A percentile compares a stretch with the other conserved stretches of the same genome.
Conservation (phyloP, 1,284 basidiomycete genomes). For the Moesziomyces sp. region DNA sequence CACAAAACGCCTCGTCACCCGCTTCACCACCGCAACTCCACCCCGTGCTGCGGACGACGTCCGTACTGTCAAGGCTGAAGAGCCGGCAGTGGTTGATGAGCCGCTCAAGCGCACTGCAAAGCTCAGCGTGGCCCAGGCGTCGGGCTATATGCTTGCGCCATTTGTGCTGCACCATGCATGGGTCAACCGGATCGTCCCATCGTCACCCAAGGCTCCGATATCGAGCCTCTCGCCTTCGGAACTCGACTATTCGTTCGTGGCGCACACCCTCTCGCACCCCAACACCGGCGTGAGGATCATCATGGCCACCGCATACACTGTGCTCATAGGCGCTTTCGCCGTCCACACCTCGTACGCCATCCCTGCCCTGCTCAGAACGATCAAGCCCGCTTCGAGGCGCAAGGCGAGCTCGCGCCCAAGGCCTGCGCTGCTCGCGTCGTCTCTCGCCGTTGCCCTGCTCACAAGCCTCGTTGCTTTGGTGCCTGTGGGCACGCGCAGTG, state of each 20-base stretch:
- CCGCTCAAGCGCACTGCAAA: background rate
- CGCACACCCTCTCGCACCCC: slow-evolving; percentile 27
- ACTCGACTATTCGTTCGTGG: slow-evolving; percentile 60
- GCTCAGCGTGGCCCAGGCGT: slow-evolving; percentile 11
- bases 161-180: slow-evolving; percentile 42
- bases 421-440: slow-evolving; percentile 4
- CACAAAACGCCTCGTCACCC: slow-evolving; percentile 22
- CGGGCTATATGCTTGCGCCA: slow-evolving; percentile 50
- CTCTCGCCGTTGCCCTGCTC: slow-evolving; percentile 12
- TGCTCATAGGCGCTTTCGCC: slow-evolving; percentile 35
- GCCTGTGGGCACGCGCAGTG: slow-evolving; percentile 3
- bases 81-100: background rate
- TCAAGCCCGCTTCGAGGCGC: background rate
- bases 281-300: slow-evolving; percentile 2
- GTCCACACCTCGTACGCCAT: slow-evolving; percentile 25
- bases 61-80: background rate
- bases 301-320: slow-evolving; percentile 17
- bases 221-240: slow-evolving; percentile 50
- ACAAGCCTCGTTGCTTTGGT: slow-evolving; percentile 27
- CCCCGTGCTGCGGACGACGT: background rate
- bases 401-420: background rate
- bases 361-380: slow-evolving; percentile 10
- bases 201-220: slow-evolving; percentile 29
- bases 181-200: slow-evolving; percentile 53
- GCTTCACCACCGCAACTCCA: slow-evolving; percentile 12